Evolutionary conservation across 2,329 filamentous ascomycete genomes (phyloP).

Genomic region (Calonectria fujianensis): DNA sequence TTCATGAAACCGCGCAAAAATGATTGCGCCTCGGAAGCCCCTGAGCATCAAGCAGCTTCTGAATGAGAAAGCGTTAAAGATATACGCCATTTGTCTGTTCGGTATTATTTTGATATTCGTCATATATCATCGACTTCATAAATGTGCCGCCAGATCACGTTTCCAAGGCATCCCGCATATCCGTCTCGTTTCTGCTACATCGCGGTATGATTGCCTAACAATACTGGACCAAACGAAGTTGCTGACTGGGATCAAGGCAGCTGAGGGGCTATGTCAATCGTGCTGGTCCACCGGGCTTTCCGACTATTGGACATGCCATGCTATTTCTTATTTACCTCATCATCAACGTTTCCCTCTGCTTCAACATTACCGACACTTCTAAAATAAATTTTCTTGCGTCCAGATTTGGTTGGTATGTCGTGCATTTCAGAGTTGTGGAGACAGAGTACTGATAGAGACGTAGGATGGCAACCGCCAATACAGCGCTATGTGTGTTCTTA

Average conservation of each 20-base stretch:
- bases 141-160: neutral
- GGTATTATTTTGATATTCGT: neutral
- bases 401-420: constrained; percentile 8
- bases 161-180: neutral
- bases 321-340: neutral
- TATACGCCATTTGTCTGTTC: neutral
- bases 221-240: neutral
- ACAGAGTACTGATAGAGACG: neutral
- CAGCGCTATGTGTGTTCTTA: constrained; percentile 7
- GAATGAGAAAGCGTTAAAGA: neutral
- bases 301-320: neutral
- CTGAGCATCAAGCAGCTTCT: constrained; percentile 21
- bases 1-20: neutral
- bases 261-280: neutral
- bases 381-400: constrained; percentile 12
- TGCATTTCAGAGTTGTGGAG: neutral
- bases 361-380: constrained; percentile 1
- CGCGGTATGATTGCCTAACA: neutral
- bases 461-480: constrained; percentile 20
- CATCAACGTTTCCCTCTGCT: neutral
- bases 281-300: neutral
- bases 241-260: neutral
- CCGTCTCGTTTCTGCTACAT: neutral
- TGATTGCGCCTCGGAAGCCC: constrained; percentile 3
- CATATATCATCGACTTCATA: neutral